phyloP scores from a whole-genome alignment of 768 basidiomycete genomes.

The Podaxis sp. region DNA sequence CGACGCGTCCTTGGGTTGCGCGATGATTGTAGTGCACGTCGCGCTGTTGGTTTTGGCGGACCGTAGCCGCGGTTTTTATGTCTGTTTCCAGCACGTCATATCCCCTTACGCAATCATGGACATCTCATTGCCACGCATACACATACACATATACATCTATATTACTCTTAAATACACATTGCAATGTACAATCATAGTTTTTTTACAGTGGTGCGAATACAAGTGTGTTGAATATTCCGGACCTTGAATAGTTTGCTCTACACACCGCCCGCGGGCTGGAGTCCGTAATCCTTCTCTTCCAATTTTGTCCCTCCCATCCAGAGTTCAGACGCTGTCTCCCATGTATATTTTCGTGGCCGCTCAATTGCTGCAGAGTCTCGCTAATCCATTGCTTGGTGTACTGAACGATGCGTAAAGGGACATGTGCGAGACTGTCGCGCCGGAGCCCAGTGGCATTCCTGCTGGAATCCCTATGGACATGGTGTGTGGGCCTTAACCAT shows the following conservation, averaged over 20 bases:
- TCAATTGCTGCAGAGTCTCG: slow-evolving; percentile 1
- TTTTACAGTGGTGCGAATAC: neutral
- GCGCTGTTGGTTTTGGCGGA: slow-evolving; percentile 28
- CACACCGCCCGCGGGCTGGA: too few species aligned
- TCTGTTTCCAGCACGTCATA: slow-evolving; percentile 21
- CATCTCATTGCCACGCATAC: slow-evolving; percentile 5
- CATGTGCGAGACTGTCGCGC: slow-evolving; percentile 24
- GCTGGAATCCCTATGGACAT: slow-evolving; percentile 26
- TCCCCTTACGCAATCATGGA: slow-evolving; percentile 30
- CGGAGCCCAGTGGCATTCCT: slow-evolving; percentile 28
- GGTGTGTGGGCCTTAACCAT: too few species aligned
- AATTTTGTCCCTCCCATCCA: neutral
- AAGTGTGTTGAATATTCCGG: too few species aligned
- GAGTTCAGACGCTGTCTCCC: slow-evolving; percentile 1
- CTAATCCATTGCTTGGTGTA: slow-evolving; percentile 5
- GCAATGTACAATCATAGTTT: slow-evolving; percentile 17
- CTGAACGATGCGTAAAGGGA: neutral
- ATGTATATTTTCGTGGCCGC: neutral
- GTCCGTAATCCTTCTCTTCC: neutral
- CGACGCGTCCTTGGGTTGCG: slow-evolving; percentile 20
- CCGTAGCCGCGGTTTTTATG: neutral
- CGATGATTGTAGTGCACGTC: slow-evolving; percentile 47
- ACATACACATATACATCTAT: slow-evolving; percentile 29
- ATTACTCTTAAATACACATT: slow-evolving; percentile 24
- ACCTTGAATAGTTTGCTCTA: too few species aligned